A percentile compares a stretch with the other conserved stretches of the same genome.
These are phyloP conservation scores for Ophiostoma australiae DNA, from an alignment of 2,329 filamentous ascomycete genomes.

Conservation along the genomic window DNA sequence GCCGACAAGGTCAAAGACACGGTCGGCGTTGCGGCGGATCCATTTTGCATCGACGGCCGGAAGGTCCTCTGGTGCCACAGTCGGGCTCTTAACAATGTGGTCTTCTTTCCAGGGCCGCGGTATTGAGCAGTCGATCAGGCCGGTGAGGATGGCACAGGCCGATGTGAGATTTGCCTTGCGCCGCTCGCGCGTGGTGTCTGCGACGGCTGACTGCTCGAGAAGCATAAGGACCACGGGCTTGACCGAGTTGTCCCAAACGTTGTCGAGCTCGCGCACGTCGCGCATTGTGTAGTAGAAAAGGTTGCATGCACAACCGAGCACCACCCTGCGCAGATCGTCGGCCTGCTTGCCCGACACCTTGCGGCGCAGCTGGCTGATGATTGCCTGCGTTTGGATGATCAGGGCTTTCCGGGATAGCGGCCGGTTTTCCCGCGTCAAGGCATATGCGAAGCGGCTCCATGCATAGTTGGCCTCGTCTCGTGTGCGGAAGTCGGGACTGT, in stretches of 20 bases:
- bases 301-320: constrained; percentile 69
- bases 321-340: constrained; percentile 52
- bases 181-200: constrained; percentile 31
- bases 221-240: constrained; percentile 57
- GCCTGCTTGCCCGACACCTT: constrained; percentile 54
- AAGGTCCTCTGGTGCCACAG: constrained; percentile 67
- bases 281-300: constrained; percentile 78
- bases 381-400: constrained; percentile 57
- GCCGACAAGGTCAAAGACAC: constrained; percentile 58
- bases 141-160: constrained; percentile 65
- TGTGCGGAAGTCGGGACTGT: constrained; percentile 64
- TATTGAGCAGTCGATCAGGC: constrained; percentile 59
- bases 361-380: constrained; percentile 61
- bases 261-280: constrained; percentile 61
- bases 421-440: constrained; percentile 59
- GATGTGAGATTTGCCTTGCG: constrained; percentile 48
- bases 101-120: constrained; percentile 68
- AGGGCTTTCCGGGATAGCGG: constrained; percentile 52
- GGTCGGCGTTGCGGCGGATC: constrained; percentile 66
- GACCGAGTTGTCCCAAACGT: constrained; percentile 74
- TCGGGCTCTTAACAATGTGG: constrained; percentile 57
- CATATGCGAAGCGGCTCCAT: constrained; percentile 80
- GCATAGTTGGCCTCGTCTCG: constrained; percentile 75
- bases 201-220: constrained; percentile 40
- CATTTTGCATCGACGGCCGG: constrained; percentile 80